Base-by-base conservation (phyloP, 2,329 filamentous ascomycete species). In the Phialemonium atrogriseum region DNA sequence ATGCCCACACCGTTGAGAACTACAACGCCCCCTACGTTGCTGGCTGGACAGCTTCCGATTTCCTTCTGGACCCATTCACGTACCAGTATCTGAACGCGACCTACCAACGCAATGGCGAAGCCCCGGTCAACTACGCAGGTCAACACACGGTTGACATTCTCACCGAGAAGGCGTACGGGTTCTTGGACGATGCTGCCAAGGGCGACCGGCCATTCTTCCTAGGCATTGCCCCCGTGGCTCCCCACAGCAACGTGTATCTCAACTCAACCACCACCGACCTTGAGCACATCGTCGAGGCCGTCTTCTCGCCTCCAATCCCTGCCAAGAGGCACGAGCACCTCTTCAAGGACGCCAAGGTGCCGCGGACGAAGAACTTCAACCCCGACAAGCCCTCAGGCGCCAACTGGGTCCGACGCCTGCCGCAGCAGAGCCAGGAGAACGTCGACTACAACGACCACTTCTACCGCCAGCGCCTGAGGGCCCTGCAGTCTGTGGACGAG, bases 11-110 rank as follows among this genome's bases (percentile, higher is more conserved):
- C 1, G 42, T 63, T 1, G 45, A 54, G 7, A 73, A 70, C 40
- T 73, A 70, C 40, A 44, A 70, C 36, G 56, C 60, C 10, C 66
- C 75, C 1, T 64, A 59, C 32, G 58, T 68, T 0, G 61, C 59
- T 3, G 77, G 75, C 3, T 80, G 70, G 58, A 77, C 64, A 17
- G 62, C 61, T 0, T 75, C 71, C 1, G 52, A 59, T 41, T 66
- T 80, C 40, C 56, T 81, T 2, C 57, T 82, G 2, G 77, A 84
- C 38, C 78, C 79, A 0, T 70, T 66, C 41, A 84, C 80, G 0
- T 84, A 84, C 45, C 60, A 70, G 17, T 85, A 84, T 46, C 62
- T 76, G 16, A 82, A 84, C 46, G 62, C 72, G 2, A 77, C 68
- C 5, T 79, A 76, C 48, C 70, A 78, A 38, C 64, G 72, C 8